Conservation (phyloP, 2,329 filamentous ascomycete species). For the Cercospora nicotianae region DNA sequence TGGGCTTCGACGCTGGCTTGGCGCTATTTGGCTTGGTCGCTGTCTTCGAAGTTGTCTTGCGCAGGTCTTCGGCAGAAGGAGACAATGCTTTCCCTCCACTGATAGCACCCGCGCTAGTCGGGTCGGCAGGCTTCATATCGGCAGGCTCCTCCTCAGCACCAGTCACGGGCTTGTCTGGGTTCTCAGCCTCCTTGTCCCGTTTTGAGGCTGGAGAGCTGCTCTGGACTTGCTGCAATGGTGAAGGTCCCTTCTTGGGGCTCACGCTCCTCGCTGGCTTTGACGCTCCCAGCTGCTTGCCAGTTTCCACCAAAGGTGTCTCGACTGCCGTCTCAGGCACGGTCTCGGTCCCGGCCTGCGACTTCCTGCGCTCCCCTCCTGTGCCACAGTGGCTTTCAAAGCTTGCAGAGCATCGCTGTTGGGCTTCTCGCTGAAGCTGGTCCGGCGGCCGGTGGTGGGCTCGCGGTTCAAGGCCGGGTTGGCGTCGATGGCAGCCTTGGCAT, state of each 20-base stretch:
- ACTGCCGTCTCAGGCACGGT: slow-evolving; percentile 47
- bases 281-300: slow-evolving; percentile 22
- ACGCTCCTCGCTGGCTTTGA: slow-evolving; percentile 9
- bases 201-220: background rate
- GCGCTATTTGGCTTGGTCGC: slow-evolving; percentile 21
- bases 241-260: background rate
- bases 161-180: slow-evolving; percentile 48
- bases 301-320: slow-evolving; percentile 38
- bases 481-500: slow-evolving; percentile 13
- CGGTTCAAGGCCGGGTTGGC: slow-evolving; percentile 24
- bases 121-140: slow-evolving; percentile 44
- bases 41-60: slow-evolving; percentile 23
- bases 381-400: slow-evolving; percentile 45
- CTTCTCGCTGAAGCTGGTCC: slow-evolving; percentile 45
- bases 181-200: slow-evolving; percentile 35
- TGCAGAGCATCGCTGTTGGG: slow-evolving; percentile 37
- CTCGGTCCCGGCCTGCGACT: slow-evolving; percentile 38
- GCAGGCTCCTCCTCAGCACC: slow-evolving; percentile 45
- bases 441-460: slow-evolving; percentile 29
- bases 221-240: slow-evolving; percentile 1
- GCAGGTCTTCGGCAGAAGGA: slow-evolving; percentile 37
- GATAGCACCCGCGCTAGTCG: slow-evolving; percentile 41
- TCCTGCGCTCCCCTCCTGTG: slow-evolving; percentile 43
- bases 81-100: slow-evolving; percentile 43
- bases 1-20: slow-evolving; percentile 20